Percentiles rank a stretch among this genome's conserved stretches.
Evolutionary conservation across 208 protist species (phyloP).

Genomic region (Leishmania martiniquensis): DNA sequence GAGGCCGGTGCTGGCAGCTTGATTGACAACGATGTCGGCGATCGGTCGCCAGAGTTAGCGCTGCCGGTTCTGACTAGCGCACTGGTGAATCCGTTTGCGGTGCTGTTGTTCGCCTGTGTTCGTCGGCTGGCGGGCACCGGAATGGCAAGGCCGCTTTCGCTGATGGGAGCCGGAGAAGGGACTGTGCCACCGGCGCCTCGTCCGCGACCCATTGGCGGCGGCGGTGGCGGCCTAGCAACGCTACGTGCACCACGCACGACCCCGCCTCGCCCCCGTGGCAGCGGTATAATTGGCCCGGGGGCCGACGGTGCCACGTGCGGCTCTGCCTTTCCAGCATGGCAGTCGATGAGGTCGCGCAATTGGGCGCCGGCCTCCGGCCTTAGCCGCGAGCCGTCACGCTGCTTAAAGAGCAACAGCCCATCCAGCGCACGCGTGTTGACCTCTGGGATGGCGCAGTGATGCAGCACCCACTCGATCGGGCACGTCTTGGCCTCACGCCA

Average conservation of each 20-base stretch:
- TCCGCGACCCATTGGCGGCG: conserved; percentile 20
- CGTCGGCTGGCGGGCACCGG: conserved; percentile 46
- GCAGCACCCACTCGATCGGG: conserved; percentile 65
- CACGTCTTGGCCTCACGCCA: conserved; percentile 28
- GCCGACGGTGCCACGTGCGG: conserved; percentile 4
- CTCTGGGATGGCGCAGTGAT: conserved; percentile 54
- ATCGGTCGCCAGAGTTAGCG: conserved; percentile 10
- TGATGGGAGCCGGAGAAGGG: neutral
- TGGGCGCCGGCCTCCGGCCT: conserved; percentile 60
- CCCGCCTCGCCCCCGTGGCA: conserved; percentile 30
- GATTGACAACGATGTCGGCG: conserved; percentile 16
- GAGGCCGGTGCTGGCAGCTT: conserved; percentile 22
- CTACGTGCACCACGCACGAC: conserved; percentile 20
- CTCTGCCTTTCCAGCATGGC: conserved; percentile 14
- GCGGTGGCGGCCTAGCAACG: conserved; percentile 7
- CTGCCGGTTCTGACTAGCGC: conserved; percentile 1
- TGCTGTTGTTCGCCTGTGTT: conserved; percentile 19
- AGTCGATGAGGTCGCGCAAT: conserved; percentile 53
- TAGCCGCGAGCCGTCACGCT: conserved; percentile 59
- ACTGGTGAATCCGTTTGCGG: neutral
- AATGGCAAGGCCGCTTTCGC: conserved; percentile 30
- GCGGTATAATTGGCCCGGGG: conserved; percentile 23
- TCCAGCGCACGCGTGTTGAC: conserved; percentile 27
- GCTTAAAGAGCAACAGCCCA: conserved; percentile 47
- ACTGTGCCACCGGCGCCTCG: conserved; percentile 6